These are phyloP conservation scores for Sugiyamaella valdiviana DNA, from an alignment of 805 yeast genomes.

Conservation along the genomic window DNA sequence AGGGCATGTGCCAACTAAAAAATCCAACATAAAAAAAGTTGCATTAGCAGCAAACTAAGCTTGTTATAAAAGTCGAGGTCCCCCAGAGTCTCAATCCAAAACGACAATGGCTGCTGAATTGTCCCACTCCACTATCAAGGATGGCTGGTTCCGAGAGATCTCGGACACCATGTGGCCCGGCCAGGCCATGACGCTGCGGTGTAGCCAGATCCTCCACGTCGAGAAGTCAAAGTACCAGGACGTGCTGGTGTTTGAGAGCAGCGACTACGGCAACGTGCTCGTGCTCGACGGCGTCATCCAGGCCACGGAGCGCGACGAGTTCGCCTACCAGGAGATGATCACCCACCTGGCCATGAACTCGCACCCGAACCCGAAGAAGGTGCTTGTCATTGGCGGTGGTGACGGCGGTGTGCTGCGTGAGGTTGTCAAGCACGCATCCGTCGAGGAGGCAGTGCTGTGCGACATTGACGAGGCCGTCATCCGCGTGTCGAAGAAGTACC, in stretches of 20 bases:
- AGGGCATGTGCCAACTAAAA: not conserved
- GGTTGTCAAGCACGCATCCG: conserved; percentile 63
- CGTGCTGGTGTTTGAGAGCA: conserved; percentile 65
- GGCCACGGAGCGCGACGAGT: conserved; percentile 88
- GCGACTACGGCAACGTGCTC: conserved; percentile 76
- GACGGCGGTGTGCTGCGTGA: conserved; percentile 94
- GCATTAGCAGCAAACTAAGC: not conserved
- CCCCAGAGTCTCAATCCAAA: too few species aligned
- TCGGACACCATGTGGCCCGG: conserved; percentile 76
- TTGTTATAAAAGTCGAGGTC: not conserved
- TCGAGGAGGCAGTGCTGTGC: conserved; percentile 65
- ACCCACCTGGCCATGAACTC: conserved; percentile 75
- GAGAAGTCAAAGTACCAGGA: conserved; percentile 72
- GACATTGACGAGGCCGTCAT: conserved; percentile 87
- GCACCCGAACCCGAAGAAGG: conserved; percentile 68
- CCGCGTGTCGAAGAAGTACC: conserved; percentile 57
- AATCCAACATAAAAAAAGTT: not conserved
- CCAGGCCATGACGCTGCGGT: conserved; percentile 67
- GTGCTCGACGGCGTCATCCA: conserved; percentile 88
- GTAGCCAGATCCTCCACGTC: conserved; percentile 58
- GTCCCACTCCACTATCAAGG: conserved; percentile 33
- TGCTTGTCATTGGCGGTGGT: conserved; percentile 90
- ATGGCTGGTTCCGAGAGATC: conserved; percentile 80
- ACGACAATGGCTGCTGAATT: conserved; percentile 20
- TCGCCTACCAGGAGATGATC: conserved; percentile 90